These are phyloP conservation scores for Sporothrix dimorphospora DNA, from an alignment of 2,329 filamentous ascomycete species.

Conservation along the genomic window DNA sequence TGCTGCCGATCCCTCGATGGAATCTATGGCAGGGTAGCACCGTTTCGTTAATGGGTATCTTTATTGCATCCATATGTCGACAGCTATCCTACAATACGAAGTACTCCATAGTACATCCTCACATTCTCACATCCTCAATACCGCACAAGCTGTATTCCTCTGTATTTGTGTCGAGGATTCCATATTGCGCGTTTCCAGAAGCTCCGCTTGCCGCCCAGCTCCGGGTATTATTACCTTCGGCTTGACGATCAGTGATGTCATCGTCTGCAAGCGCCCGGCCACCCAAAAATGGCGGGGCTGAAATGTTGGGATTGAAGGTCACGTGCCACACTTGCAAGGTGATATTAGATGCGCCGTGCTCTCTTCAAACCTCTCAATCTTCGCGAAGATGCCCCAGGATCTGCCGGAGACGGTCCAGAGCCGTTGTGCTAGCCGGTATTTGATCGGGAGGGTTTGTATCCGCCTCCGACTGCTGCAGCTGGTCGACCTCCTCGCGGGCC, in stretches of 20 bases:
- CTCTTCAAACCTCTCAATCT: background rate
- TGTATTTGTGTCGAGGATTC: background rate
- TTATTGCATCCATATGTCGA: background rate
- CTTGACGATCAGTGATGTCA: conserved; percentile 27
- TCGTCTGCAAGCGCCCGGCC: background rate
- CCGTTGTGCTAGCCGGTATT: conserved; percentile 39
- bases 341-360: background rate
- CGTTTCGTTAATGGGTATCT: background rate
- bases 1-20: background rate
- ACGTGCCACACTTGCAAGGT: background rate
- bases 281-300: background rate
- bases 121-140: background rate
- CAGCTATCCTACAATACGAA: background rate
- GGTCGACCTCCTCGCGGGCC: conserved; percentile 59
- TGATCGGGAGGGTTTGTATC: conserved; percentile 28
- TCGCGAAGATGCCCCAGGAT: conserved; percentile 47
- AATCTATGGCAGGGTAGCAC: background rate
- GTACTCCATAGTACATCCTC: background rate
- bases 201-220: background rate
- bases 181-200: background rate
- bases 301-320: background rate
- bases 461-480: conserved; percentile 40
- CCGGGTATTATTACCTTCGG: conserved; percentile 3
- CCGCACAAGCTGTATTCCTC: background rate
- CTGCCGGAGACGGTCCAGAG: conserved; percentile 45